A percentile compares a stretch with the other conserved stretches of the same genome.
Conservation (phyloP, 2,329 filamentous ascomycete species). For the Paecilomyces dactylethromorphus region DNA sequence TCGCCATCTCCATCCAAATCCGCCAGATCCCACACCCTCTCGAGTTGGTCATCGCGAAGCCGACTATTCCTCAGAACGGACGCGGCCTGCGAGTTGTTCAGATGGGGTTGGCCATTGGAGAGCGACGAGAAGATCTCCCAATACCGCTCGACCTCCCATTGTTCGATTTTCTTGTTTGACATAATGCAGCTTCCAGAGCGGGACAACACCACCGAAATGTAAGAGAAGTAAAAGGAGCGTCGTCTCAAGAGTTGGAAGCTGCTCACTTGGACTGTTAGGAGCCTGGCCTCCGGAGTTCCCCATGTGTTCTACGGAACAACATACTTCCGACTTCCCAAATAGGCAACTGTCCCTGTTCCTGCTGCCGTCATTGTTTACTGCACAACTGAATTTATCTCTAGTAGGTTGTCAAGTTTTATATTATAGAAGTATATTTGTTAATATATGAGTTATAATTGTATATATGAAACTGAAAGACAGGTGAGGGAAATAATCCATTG, state of each 20-base stretch:
- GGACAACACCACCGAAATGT: neutral
- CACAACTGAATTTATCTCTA: too few species aligned
- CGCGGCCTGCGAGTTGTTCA: constrained; percentile 64
- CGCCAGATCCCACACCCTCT: constrained; percentile 92
- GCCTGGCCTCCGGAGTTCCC: neutral
- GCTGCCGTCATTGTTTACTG: neutral
- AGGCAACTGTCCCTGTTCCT: neutral
- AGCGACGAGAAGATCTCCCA: constrained; percentile 74
- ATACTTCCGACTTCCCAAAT: neutral
- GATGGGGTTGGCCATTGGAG: constrained; percentile 55
- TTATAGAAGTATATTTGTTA: too few species aligned
- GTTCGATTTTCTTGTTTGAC: constrained; percentile 53
- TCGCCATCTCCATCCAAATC: constrained; percentile 97
- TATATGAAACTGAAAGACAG: neutral
- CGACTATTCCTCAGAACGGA: constrained; percentile 68
- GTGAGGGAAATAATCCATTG: neutral
- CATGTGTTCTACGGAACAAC: neutral
- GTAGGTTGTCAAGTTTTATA: too few species aligned
- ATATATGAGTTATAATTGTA: too few species aligned
- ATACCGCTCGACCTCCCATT: constrained; percentile 70
- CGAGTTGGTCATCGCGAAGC: constrained; percentile 75
- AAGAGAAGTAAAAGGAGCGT: neutral
- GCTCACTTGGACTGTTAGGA: neutral
- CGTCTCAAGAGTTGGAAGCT: neutral
- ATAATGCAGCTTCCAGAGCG: constrained; percentile 13